Base-by-base conservation (phyloP, 192 early-diverging fungal genomes). In the Backusella psychrophila region DNA sequence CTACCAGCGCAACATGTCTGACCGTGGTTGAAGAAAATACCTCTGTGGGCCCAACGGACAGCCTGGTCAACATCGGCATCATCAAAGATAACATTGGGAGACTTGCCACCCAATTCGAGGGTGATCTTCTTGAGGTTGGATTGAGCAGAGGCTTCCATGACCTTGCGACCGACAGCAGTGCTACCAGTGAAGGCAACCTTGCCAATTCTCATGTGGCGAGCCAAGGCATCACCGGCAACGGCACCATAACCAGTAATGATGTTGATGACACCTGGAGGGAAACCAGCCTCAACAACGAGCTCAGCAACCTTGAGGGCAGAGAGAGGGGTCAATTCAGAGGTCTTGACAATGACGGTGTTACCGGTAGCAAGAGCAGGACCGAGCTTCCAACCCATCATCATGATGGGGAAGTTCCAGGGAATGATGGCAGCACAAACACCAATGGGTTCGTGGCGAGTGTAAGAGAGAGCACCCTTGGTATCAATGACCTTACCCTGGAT, bases 91-190 rank as follows among this genome's bases (percentile, higher is more conserved):
- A 94, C 83, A 78, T 88, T 87, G n/a, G 95, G 93, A 46, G 92
- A 94, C 83, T 97, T 97, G 41, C 96, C 96, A 68, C 92, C 95
- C 0, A 97, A 89, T 85, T 97, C 96, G n/a, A 97, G 81, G 0
- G 90, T 91, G 39, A 95, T 85, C 42, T 91, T 89, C 84, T 96
- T 96, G 73, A 92, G 83, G 39, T 89, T 88, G 72, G 83, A 84
- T 38, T 84, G 85, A 5, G 92, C 89, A 66, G 92, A 81, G 33
- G 85, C 78, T 33, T 84, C 79, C 81, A 90, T 87, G 69, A 95
- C 85, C 34, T 71, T 72, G 69, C 88, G 82, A 53, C 94, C 94
- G 4, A 91, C 92, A 23, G 73, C 77, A 12, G 93, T 93, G 12
- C 89, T 90, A 36, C 93, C 94, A 8, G 94, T 96, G 78, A 96